Evolutionary conservation across 176 grass and related monocot genomes (phyloP).

Genomic region (Eleusine coracana): DNA sequence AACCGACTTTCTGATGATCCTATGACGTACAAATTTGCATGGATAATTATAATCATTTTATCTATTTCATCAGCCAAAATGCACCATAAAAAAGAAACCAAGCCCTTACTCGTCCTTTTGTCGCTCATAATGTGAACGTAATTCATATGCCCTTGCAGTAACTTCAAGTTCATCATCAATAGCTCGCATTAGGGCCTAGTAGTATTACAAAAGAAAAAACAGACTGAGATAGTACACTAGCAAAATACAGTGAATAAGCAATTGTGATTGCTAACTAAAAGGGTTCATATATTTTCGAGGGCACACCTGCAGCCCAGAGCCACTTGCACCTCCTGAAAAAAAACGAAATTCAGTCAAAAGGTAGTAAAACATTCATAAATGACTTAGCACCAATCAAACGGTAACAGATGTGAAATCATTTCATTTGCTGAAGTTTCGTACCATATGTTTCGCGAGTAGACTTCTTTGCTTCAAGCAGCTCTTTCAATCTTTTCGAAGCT

Average conservation of each 20-base stretch:
- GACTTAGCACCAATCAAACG: conserved; percentile 22
- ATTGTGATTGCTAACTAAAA: not conserved
- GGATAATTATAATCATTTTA: not conserved
- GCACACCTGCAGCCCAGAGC: conserved; percentile 84
- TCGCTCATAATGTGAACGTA: conserved; percentile 83
- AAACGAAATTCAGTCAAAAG: conserved; percentile 18
- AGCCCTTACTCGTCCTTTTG: conserved; percentile 84
- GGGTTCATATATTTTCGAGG: conserved; percentile 6
- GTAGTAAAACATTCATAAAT: not conserved
- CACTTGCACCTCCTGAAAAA: conserved; percentile 52
- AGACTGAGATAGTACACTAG: conserved; percentile 18
- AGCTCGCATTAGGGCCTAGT: conserved; percentile 68
- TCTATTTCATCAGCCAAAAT: conserved; percentile 16
- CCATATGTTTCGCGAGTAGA: conserved; percentile 70
- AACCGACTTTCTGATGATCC: not conserved
- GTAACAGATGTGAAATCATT: not conserved
- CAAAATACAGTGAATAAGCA: not conserved
- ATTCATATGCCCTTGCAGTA: conserved; percentile 75
- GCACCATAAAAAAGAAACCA: conserved; percentile 16
- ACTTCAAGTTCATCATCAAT: conserved; percentile 95
- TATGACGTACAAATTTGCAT: not conserved
- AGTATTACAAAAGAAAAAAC: conserved; percentile 29
- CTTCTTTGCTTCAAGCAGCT: conserved; percentile 87
- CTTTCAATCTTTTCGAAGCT: conserved; percentile 81
- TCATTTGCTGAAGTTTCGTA: conserved; percentile 17